Evolutionary conservation across 352 stramenopile genomes (phyloP).

Genomic region (Sclerospora graminicola): DNA sequence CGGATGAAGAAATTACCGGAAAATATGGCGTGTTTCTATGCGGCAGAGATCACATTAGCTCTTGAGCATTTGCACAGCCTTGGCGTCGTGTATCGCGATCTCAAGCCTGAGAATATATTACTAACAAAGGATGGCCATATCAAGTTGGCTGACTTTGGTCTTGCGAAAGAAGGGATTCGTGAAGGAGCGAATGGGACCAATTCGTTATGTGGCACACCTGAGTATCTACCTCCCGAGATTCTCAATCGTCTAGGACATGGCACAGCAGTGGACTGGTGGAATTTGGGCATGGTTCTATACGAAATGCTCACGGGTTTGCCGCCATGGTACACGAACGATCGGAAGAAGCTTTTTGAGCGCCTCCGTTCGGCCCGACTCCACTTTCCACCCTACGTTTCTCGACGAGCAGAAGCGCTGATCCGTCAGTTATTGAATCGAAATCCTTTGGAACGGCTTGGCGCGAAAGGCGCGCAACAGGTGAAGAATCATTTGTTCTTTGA

Average conservation of each 20-base stretch:
- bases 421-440: constrained; percentile 74
- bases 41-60: constrained; percentile 77
- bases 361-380: constrained; percentile 66
- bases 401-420: constrained; percentile 64
- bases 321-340: constrained; percentile 85
- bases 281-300: constrained; percentile 72
- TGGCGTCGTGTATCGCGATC: constrained; percentile 75
- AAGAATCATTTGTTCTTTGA: constrained; percentile 78
- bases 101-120: constrained; percentile 70
- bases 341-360: constrained; percentile 83
- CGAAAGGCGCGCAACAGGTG: constrained; percentile 55
- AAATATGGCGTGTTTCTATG: constrained; percentile 85
- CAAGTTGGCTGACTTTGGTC: constrained; percentile 86
- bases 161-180: constrained; percentile 72
- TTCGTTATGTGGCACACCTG: constrained; percentile 77
- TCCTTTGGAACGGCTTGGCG: constrained; percentile 49
- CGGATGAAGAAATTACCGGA: constrained; percentile 84
- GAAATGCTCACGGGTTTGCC: constrained; percentile 78
- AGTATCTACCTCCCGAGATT: constrained; percentile 85
- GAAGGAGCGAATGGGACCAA: constrained; percentile 60
- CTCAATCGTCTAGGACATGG: constrained; percentile 71
- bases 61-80: constrained; percentile 77
- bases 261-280: constrained; percentile 92
- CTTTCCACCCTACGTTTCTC: constrained; percentile 79
- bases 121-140: constrained; percentile 72